A percentile compares a stretch with the other conserved stretches of the same genome.
phyloP scores from a whole-genome alignment of 345 rosid species.

The Carallia pectinifolia region DNA sequence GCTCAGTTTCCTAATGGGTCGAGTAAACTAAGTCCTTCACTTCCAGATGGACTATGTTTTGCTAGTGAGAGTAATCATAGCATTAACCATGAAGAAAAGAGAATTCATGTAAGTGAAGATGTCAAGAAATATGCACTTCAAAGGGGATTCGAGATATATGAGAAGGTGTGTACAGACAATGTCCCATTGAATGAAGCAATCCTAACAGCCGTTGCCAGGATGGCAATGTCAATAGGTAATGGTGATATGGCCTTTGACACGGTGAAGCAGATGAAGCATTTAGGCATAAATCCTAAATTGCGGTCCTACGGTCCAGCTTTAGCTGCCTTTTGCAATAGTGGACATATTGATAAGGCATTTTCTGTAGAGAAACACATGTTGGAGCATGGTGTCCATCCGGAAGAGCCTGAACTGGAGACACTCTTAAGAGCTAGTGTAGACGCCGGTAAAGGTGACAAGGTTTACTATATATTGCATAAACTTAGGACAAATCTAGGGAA shows the following conservation, averaged over 20 bases:
- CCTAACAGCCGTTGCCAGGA: conserved; percentile 61
- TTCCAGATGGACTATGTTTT: conserved; percentile 8
- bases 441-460: conserved; percentile 55
- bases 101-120: conserved; percentile 42
- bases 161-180: conserved; percentile 43
- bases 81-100: conserved; percentile 12
- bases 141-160: conserved; percentile 58
- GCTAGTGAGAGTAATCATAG: conserved; percentile 1
- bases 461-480: conserved; percentile 60
- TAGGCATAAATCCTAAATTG: conserved; percentile 55
- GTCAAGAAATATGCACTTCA: conserved; percentile 48
- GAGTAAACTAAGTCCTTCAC: conserved; percentile 13
- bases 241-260: conserved; percentile 67
- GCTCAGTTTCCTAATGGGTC: conserved; percentile 16
- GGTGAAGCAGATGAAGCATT: conserved; percentile 60
- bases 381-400: conserved; percentile 58
- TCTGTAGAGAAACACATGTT: conserved; percentile 61
- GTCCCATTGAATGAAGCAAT: conserved; percentile 59
- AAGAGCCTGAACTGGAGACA: conserved; percentile 63
- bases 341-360: conserved; percentile 51
- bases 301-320: conserved; percentile 69
- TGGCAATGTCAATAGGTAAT: conserved; percentile 58
- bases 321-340: conserved; percentile 40
- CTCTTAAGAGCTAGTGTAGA: conserved; percentile 49
- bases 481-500: conserved; percentile 47